These are phyloP conservation scores for Cercospora citrullina DNA, from an alignment of 2,329 filamentous ascomycete species.

Conservation along the genomic window DNA sequence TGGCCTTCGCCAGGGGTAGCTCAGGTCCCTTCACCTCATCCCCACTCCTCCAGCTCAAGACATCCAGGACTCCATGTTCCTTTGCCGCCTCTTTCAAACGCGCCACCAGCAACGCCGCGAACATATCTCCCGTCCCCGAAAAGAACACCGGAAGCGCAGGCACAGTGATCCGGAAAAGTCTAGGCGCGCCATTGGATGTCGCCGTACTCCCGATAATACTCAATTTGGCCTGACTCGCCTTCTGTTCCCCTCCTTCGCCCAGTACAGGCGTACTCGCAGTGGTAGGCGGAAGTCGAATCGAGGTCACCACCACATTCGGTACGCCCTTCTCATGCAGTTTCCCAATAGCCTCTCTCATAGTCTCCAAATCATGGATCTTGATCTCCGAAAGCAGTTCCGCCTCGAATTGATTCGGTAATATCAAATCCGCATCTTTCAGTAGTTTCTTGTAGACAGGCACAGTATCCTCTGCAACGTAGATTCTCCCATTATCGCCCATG, in stretches of 20 bases:
- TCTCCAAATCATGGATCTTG: conserved; percentile 73
- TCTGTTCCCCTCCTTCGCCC: background rate
- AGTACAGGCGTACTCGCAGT: conserved; percentile 48
- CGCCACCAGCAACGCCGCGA: conserved; percentile 85
- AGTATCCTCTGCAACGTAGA: conserved; percentile 90
- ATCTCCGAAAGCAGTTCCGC: conserved; percentile 89
- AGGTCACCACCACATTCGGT: conserved; percentile 91
- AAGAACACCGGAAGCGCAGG: conserved; percentile 91
- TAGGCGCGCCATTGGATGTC: conserved; percentile 62
- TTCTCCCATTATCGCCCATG: conserved; percentile 91
- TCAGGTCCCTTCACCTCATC: conserved; percentile 69
- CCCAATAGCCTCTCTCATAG: conserved; percentile 71
- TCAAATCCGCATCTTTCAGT: conserved; percentile 79
- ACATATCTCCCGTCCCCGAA: conserved; percentile 97
- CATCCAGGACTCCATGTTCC: conserved; percentile 53
- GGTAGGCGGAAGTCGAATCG: conserved; percentile 66
- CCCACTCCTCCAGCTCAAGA: conserved; percentile 70
- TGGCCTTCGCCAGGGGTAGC: conserved; percentile 78
- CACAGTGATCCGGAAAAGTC: conserved; percentile 86
- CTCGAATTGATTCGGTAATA: conserved; percentile 96
- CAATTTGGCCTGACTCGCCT: conserved; percentile 26
- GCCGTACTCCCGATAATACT: conserved; percentile 75
- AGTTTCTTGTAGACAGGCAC: conserved; percentile 86
- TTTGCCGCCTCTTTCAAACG: conserved; percentile 80
- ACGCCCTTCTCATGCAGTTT: conserved; percentile 69